Conservation (phyloP, 495 filamentous ascomycete species). For the Penicillium ochrochloron region DNA sequence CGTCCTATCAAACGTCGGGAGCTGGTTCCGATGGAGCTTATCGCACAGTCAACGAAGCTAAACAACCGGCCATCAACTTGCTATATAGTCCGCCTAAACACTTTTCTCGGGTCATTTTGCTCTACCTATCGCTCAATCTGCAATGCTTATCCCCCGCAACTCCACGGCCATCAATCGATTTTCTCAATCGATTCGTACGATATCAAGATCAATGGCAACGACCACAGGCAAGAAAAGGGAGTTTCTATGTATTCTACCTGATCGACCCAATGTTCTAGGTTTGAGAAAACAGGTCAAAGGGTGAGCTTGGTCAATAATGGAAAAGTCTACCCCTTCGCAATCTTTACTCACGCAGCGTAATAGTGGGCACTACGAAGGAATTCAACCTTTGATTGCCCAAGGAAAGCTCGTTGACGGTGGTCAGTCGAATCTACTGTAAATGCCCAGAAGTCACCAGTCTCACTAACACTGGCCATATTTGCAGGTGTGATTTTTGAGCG, state of each 20-base stretch:
- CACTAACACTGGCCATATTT: not conserved
- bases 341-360: not conserved
- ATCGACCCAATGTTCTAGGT: conserved; percentile 21
- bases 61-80: not conserved
- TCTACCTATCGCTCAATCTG: not conserved
- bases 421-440: conserved; percentile 8
- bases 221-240: conserved; percentile 19
- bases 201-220: not conserved
- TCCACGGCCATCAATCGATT: not conserved
- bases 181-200: not conserved
- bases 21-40: not conserved
- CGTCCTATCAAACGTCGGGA: not conserved
- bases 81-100: not conserved
- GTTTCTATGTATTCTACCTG: conserved; percentile 32
- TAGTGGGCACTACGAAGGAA: conserved; percentile 25
- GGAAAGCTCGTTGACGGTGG: conserved; percentile 33
- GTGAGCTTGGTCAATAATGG: conserved; percentile 4
- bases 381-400: conserved; percentile 27
- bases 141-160: not conserved
- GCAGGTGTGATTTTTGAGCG: conserved; percentile 66
- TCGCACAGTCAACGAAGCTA: too few relatives aligned
- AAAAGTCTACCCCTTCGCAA: not conserved
- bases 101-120: not conserved
- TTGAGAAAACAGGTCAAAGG: conserved; percentile 21
- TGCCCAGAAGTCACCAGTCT: not conserved